These are phyloP conservation scores for Erodium chrysanthum DNA, from an alignment of 441 rosid species.

Conservation along the genomic window DNA sequence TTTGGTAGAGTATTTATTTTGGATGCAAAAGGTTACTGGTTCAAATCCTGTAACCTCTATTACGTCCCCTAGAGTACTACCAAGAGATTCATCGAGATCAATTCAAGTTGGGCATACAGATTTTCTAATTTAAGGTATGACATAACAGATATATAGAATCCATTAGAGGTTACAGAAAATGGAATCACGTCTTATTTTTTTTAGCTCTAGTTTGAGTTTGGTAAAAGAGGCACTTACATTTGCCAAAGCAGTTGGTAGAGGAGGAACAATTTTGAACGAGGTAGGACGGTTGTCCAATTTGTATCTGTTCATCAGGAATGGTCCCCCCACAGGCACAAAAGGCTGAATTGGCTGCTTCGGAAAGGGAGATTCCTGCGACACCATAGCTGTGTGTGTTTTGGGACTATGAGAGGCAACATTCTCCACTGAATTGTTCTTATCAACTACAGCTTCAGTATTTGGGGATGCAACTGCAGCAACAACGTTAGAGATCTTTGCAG, in stretches of 20 bases:
- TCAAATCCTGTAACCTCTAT: neutral
- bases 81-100: neutral
- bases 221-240: conserved; percentile 46
- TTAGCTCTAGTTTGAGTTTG: conserved; percentile 6
- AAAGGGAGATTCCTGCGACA: conserved; percentile 33
- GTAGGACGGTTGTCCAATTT: conserved; percentile 81
- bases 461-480: conserved; percentile 30
- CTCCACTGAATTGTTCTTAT: conserved; percentile 38
- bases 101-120: neutral
- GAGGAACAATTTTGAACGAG: conserved; percentile 57
- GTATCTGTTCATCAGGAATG: conserved; percentile 50
- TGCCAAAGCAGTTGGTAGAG: conserved; percentile 70
- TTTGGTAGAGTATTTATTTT: neutral
- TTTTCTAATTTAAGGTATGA: neutral
- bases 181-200: neutral
- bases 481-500: conserved; percentile 32
- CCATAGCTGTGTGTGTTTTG: conserved; percentile 27
- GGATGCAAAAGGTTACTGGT: neutral
- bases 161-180: neutral
- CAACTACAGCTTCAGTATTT: conserved; percentile 26
- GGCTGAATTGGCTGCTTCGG: conserved; percentile 38
- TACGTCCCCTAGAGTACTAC: neutral
- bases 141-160: neutral
- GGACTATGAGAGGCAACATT: conserved; percentile 29
- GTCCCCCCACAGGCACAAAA: conserved; percentile 25